A percentile compares a stretch with the other conserved stretches of the same genome.
Evolutionary conservation across 163 green algal genomes (phyloP).

Genomic region (Scenedesmus sp.): DNA sequence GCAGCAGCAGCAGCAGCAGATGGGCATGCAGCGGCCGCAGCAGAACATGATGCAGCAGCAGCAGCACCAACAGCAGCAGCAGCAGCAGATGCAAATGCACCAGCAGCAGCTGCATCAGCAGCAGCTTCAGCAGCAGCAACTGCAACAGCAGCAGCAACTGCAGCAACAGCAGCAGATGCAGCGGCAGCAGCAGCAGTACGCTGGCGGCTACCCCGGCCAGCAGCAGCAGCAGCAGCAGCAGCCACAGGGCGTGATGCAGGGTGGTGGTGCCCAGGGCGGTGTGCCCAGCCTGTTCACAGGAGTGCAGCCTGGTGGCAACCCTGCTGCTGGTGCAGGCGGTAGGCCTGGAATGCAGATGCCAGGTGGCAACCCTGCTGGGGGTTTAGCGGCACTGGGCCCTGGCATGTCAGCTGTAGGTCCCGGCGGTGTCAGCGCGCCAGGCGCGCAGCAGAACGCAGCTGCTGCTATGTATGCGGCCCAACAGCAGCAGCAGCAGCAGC

Average conservation of each 20-base stretch:
- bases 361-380: background rate
- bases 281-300: background rate
- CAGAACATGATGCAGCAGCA: background rate
- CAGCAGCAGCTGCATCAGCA: constrained; percentile 7
- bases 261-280: background rate
- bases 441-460: constrained; percentile 4
- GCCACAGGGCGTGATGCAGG: constrained; percentile 1
- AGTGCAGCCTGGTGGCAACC: background rate
- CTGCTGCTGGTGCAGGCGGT: background rate
- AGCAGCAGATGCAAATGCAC: background rate
- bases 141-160: background rate
- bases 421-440: background rate
- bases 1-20: background rate
- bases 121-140: background rate
- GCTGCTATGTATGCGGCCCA: background rate
- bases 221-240: constrained; percentile 17
- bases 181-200: background rate
- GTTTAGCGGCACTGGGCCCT: background rate
- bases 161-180: background rate
- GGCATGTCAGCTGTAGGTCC: background rate
- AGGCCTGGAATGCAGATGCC: constrained; percentile 4
- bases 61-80: constrained; percentile 26
- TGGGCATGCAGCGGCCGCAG: background rate
- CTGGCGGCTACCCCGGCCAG: background rate
- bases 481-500: background rate